phyloP scores from a whole-genome alignment of 148 eudicot species.

The Fallopia convolvulus region DNA sequence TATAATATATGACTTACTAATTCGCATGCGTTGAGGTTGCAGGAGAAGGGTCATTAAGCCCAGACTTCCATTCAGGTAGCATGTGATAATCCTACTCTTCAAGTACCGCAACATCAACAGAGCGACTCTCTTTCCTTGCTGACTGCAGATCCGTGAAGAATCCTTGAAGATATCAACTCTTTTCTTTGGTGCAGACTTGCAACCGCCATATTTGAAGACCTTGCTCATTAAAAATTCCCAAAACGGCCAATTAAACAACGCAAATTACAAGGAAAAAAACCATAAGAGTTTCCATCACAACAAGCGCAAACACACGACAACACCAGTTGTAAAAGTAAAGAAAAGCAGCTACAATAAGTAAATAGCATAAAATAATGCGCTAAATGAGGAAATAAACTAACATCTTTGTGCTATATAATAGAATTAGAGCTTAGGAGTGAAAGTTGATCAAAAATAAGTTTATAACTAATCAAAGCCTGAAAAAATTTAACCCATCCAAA shows the following conservation, averaged over 20 bases:
- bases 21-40: slow-evolving; percentile 59
- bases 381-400: not conserved
- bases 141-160: slow-evolving; percentile 80
- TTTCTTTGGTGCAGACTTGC: slow-evolving; percentile 75
- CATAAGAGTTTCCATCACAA: not conserved
- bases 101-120: slow-evolving; percentile 53
- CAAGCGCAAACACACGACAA: not conserved
- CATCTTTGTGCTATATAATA: not conserved
- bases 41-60: slow-evolving; percentile 89
- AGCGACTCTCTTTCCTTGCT: slow-evolving; percentile 78
- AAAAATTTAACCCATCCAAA: too few species aligned
- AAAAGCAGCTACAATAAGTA: not conserved
- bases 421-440: not conserved
- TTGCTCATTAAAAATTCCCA: slow-evolving; percentile 47
- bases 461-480: too few species aligned
- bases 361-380: not conserved
- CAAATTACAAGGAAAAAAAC: not conserved
- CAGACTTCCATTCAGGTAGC: slow-evolving; percentile 89
- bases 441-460: not conserved
- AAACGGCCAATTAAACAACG: not conserved
- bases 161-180: slow-evolving; percentile 90
- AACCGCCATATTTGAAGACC: slow-evolving; percentile 60
- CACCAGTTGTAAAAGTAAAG: not conserved
- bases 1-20: too few species aligned
- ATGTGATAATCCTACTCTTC: slow-evolving; percentile 94